Evolutionary conservation across 192 early-diverging fungal species (phyloP).

Genomic region (Physocladia obscura): DNA sequence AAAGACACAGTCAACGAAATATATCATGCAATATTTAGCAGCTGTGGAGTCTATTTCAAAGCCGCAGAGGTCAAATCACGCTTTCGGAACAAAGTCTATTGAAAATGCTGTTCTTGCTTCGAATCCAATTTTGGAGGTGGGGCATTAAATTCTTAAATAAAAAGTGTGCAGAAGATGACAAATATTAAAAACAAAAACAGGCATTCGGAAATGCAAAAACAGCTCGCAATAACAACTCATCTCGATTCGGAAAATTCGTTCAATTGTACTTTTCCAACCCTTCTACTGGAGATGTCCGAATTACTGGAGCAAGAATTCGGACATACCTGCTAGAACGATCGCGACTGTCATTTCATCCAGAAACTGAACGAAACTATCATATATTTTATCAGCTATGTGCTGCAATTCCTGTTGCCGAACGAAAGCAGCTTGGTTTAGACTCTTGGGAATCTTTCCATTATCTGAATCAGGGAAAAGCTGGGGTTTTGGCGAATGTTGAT

Average conservation of each 20-base stretch:
- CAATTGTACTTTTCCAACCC: conserved; percentile 51
- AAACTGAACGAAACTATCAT: conserved; percentile 87
- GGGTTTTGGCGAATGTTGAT: conserved; percentile 72
- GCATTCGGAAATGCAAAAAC: conserved; percentile 95
- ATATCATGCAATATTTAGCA: conserved; percentile 87
- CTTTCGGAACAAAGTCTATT: conserved; percentile 11
- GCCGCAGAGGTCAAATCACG: neutral
- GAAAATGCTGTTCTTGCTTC: conserved; percentile 61
- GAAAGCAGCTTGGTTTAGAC: conserved; percentile 66
- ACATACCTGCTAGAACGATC: conserved; percentile 91
- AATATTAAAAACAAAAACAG: conserved; percentile 87
- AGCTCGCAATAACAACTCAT: conserved; percentile 93
- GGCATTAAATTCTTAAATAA: conserved; percentile 51
- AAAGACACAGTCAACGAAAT: conserved; percentile 87
- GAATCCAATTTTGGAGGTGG: conserved; percentile 87
- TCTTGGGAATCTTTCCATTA: conserved; percentile 71
- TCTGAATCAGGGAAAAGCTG: conserved; percentile 72
- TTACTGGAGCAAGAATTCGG: conserved; percentile 81
- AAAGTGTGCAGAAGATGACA: conserved; percentile 95
- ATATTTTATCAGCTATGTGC: conserved; percentile 81
- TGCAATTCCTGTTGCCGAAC: conserved; percentile 35
- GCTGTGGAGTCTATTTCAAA: conserved; percentile 24
- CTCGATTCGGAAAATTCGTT: conserved; percentile 94
- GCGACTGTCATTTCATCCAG: conserved; percentile 82
- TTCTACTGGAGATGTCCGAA: conserved; percentile 48